These are phyloP conservation scores for Elongisporangium anandrum DNA, from an alignment of 352 stramenopile genomes.

Conservation along the genomic window DNA sequence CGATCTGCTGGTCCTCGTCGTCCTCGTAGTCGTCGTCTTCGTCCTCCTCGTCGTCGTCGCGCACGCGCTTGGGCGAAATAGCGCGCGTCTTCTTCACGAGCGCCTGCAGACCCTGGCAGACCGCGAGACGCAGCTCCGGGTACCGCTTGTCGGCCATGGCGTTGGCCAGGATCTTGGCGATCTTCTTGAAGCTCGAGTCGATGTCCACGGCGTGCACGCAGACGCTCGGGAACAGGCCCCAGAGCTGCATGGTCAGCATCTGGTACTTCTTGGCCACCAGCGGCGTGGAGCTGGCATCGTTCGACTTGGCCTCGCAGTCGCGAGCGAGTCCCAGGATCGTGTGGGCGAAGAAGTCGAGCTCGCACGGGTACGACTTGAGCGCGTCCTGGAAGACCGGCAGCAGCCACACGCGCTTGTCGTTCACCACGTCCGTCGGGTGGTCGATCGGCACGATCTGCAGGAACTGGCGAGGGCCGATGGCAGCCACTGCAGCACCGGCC, in stretches of 20 bases:
- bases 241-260: constrained; percentile 76
- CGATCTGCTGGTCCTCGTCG: constrained; percentile 51
- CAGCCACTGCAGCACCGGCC: constrained; percentile 52
- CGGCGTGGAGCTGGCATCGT: constrained; percentile 59
- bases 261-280: constrained; percentile 72
- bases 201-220: constrained; percentile 71
- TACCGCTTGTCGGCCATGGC: constrained; percentile 86
- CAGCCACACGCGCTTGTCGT: constrained; percentile 73
- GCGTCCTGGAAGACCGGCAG: constrained; percentile 75
- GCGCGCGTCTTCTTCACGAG: constrained; percentile 73
- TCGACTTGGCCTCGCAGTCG: constrained; percentile 62
- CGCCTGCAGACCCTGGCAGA: constrained; percentile 82
- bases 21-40: constrained; percentile 33
- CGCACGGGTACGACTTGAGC: constrained; percentile 43
- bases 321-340: constrained; percentile 68
- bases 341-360: constrained; percentile 71
- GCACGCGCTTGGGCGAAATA: constrained; percentile 41
- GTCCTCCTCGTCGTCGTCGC: constrained; percentile 33
- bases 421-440: constrained; percentile 66
- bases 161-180: constrained; percentile 83
- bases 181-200: constrained; percentile 77
- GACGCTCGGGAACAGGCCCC: constrained; percentile 78
- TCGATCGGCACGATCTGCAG: constrained; percentile 71
- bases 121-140: constrained; percentile 71
- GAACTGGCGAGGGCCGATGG: constrained; percentile 64